Conservation (phyloP, 73 alveolate species). For the Stentor coeruleus region DNA sequence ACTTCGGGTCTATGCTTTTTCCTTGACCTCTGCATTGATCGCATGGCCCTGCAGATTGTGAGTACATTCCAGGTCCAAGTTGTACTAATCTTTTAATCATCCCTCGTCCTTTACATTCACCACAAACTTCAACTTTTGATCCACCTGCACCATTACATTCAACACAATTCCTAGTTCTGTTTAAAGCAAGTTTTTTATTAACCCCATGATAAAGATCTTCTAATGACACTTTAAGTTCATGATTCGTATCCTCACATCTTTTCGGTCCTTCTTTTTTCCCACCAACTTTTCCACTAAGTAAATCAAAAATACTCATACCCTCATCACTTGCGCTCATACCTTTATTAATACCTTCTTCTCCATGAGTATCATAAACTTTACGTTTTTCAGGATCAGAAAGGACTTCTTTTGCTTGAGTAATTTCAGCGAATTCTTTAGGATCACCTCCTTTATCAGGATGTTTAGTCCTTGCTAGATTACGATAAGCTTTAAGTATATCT, state of each 20-base stretch:
- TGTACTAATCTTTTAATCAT: constrained; percentile 72
- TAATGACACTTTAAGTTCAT: constrained; percentile 73
- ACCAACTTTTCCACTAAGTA: constrained; percentile 86
- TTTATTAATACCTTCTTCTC: constrained; percentile 94
- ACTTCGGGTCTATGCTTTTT: constrained; percentile 61
- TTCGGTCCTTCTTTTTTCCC: constrained; percentile 61
- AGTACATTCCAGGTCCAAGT: constrained; percentile 95
- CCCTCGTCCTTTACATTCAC: constrained; percentile 92
- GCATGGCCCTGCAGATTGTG: constrained; percentile 88
- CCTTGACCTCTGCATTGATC: constrained; percentile 95
- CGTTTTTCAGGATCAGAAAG: constrained; percentile 91
- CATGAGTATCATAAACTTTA: constrained; percentile 93
- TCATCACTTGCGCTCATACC: constrained; percentile 86
- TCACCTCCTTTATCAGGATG: constrained; percentile 99
- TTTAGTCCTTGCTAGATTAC: constrained; percentile 73
- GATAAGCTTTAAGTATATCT: constrained; percentile 89
- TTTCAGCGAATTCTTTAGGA: constrained; percentile 90
- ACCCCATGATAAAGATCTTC: constrained; percentile 93
- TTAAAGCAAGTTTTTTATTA: constrained; percentile 76
- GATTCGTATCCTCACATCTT: constrained; percentile 80
- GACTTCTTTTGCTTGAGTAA: constrained; percentile 88
- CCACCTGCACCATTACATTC: constrained; percentile 92
- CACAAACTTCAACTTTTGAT: constrained; percentile 80
- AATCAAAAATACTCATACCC: constrained; percentile 75
- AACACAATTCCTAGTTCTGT: constrained; percentile 78